These are phyloP conservation scores for Suillus brevipes DNA, from an alignment of 768 basidiomycete species.

Conservation along the genomic window DNA sequence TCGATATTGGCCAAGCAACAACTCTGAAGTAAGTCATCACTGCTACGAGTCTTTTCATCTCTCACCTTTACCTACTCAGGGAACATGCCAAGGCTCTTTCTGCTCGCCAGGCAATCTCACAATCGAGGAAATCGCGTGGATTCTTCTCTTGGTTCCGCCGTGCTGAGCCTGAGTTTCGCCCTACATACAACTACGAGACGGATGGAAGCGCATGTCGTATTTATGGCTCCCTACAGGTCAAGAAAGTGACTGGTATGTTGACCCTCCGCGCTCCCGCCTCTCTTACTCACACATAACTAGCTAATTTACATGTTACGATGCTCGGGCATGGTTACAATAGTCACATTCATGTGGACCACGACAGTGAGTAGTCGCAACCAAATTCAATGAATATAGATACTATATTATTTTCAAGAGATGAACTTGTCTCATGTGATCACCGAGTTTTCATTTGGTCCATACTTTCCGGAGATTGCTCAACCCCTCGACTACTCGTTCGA, in stretches of 20 bases:
- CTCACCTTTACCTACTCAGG: slow-evolving; percentile 32
- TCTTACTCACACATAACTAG: slow-evolving; percentile 34
- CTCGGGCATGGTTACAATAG: slow-evolving; percentile 94
- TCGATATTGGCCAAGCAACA: slow-evolving; percentile 81
- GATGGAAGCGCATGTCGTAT: slow-evolving; percentile 83
- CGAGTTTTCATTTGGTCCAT: slow-evolving; percentile 95
- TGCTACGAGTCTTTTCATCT: no score
- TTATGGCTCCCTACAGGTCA: slow-evolving; percentile 78
- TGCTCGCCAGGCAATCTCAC: slow-evolving; percentile 65
- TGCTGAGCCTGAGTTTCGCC: slow-evolving; percentile 52
- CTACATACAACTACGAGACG: slow-evolving; percentile 68
- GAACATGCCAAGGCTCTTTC: slow-evolving; percentile 68
- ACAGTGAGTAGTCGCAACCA: slow-evolving; percentile 49
- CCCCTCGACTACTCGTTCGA: slow-evolving; percentile 92
- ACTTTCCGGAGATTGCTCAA: slow-evolving; percentile 94
- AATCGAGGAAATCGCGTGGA: slow-evolving; percentile 75
- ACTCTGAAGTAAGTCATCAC: slow-evolving; percentile 51
- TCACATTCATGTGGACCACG: slow-evolving; percentile 84
- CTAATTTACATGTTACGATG: slow-evolving; percentile 92
- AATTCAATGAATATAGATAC: neutral
- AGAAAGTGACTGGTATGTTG: slow-evolving; percentile 79
- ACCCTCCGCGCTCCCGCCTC: neutral
- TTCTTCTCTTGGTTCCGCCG: slow-evolving; percentile 59
- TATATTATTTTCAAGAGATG: slow-evolving; percentile 61
- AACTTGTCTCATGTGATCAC: slow-evolving; percentile 95